Base-by-base conservation (phyloP, 169 alveolate genomes). In the Toxoplasma gondii region DNA sequence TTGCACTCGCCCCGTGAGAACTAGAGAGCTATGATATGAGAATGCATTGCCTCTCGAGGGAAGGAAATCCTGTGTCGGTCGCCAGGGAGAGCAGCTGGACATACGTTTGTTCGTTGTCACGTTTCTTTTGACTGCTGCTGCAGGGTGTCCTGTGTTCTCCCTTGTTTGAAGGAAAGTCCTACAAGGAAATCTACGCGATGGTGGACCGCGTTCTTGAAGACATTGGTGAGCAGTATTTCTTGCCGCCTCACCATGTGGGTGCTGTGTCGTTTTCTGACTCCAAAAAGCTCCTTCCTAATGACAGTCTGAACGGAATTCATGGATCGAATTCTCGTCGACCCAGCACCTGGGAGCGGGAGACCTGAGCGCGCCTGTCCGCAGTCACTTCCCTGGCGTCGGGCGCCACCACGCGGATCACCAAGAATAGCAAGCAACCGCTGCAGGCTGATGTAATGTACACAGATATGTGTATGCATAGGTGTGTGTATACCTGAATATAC, bases 101-200 rank as follows among this genome's bases (percentile, higher is more conserved):
- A 49, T 49, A 12, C 58, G 22, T 49, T 49, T 4, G 22, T 12
- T 49, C 58, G 58, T 49, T 4, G 58, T 49, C 22, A 7, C 58
- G 58, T 12, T 4, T 49, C 58, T 49, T 12, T 49, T 12, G 4
- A 12, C 12, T 49, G 22, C 58, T 49, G 58, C 58, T 12, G 41
- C 90, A 97, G 98, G 98, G 98, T 0, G 96, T 97, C 44, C 91
- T 97, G n/a, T 97, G 98, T 81, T 97, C 98, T 36, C 98, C 98
- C 45, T 93, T 97, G 29, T 97, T 97, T 88, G 98, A 97, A 90
- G 98, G 98, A 88, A 97, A 97, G 91, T 94, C 96, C 44, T 97
- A 97, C 94, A 58, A 93, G 69, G 98, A 97, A 81, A 97, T 97
- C 86, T 96, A 97, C 91, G 96, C 94, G 43, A 97, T 97, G 98